Evolutionary conservation across 2,329 filamentous ascomycete genomes (phyloP), one percentile per base, ranked within the genome.

Genomic region (Plenodomus tracheiphilus): DNA sequence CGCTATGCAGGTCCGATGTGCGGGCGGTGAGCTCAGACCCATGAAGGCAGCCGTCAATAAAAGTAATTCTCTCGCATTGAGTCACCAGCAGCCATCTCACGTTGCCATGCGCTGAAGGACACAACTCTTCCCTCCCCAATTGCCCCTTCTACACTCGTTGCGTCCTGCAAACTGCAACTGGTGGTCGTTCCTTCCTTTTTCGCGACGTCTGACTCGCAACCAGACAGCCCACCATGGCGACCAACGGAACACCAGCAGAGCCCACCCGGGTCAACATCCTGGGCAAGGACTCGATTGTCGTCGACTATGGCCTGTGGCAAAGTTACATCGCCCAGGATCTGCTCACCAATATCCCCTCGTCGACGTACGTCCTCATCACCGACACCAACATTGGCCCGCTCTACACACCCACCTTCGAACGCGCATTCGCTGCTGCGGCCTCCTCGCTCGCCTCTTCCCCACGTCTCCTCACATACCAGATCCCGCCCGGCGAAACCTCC

Each of bases 321-420:
- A 82, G 82, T 68, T 94, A 89, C 70, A 86, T 97, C 55, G 85
- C 86, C 44, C 76, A 85, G 60, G 93, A 99, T 74, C 81, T 99
- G 47, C 79, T 97, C 54, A 75, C 81, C 46, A 89, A 87, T 69
- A 79, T 94, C 52, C 75, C 82, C 42, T 94, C 92, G 17, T 95
- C 91, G 16, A 97, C 93, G 53, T 99, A 97, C 72, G 88, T 97
- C 49, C 86, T 99, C 53, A 89, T 99, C 66, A 97, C 94, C 73
- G 94, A 99, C 75, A 96, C 92, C 39, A 97, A 97, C 70, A 84
- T 99, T 53, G 84, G 83, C 53, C 81, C 86, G 18, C 81, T 86
- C 62, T 97, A 97, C 73, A 86, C 91, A 1, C 85, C 89, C n/a
- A 70, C 78, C 21, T 97, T 99, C 73, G 75, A 85, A 68, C 76